Evolutionary conservation across 2,329 filamentous ascomycete genomes (phyloP).

Genomic region (Fusarium incarnatum): DNA sequence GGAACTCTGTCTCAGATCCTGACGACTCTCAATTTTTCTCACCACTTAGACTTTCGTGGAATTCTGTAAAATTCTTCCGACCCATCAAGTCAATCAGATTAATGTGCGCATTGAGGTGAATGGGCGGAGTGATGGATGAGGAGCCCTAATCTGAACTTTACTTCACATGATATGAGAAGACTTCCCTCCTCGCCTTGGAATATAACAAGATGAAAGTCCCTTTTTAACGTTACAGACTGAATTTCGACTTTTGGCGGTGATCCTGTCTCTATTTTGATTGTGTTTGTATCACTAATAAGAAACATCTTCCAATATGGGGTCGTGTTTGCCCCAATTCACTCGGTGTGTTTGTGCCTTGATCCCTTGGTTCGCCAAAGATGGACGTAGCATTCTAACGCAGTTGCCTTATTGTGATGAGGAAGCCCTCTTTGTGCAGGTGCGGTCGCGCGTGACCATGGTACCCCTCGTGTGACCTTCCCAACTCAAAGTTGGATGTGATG

Average conservation of each 20-base stretch:
- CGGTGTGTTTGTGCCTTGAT: background rate
- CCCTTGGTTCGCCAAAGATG: background rate
- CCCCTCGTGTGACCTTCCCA: background rate
- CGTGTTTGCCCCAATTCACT: background rate
- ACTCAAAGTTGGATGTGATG: background rate
- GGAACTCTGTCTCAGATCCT: background rate
- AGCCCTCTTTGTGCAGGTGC: background rate
- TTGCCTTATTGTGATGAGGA: background rate
- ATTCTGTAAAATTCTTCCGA: background rate
- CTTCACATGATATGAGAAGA: background rate
- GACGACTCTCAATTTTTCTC: background rate
- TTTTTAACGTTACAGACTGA: background rate
- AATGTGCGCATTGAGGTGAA: too few species aligned
- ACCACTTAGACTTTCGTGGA: background rate
- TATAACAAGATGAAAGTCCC: background rate
- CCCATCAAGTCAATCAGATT: background rate
- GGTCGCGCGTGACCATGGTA: background rate
- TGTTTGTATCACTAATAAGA: background rate
- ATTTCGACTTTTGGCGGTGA: background rate
- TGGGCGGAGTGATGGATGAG: background rate
- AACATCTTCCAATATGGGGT: too few species aligned
- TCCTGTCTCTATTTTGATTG: too few species aligned
- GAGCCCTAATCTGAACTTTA: background rate
- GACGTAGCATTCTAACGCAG: background rate
- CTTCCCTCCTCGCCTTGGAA: background rate